A percentile compares a stretch with the other conserved stretches of the same genome.
These are phyloP conservation scores for Pythium diclinum DNA, from an alignment of 352 stramenopile species.

Conservation along the genomic window DNA sequence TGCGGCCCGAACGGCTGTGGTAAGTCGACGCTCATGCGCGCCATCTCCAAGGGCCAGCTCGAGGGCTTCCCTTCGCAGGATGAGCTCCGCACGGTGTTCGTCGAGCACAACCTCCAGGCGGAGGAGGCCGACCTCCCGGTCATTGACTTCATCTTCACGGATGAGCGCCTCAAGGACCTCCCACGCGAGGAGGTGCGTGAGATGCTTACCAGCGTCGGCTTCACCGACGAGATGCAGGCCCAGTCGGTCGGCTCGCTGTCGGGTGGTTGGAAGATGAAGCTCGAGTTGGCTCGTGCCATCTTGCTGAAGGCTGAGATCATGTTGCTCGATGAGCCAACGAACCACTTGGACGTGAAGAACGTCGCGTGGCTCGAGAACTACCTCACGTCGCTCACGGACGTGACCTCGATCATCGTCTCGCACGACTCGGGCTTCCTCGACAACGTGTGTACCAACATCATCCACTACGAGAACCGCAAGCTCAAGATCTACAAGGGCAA, in stretches of 20 bases:
- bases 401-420: constrained; percentile 94
- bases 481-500: constrained; percentile 89
- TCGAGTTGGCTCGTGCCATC: constrained; percentile 93
- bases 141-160: constrained; percentile 79
- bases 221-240: constrained; percentile 93
- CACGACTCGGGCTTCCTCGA: constrained; percentile 98
- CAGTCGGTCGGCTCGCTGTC: constrained; percentile 90
- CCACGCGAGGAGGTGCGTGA: constrained; percentile 86
- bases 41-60: constrained; percentile 95
- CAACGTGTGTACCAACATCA: constrained; percentile 97
- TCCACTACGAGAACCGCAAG: constrained; percentile 96
- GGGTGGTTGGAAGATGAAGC: constrained; percentile 96
- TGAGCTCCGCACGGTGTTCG: constrained; percentile 95
- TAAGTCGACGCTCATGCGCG: constrained; percentile 97
- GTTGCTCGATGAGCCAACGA: constrained; percentile 95
- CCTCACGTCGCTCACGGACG: constrained; percentile 80
- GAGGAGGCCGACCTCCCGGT: constrained; percentile 82
- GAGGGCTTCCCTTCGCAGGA: constrained; percentile 94
- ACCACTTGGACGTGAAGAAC: constrained; percentile 93
- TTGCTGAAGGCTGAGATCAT: constrained; percentile 96
- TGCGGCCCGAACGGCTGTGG: constrained; percentile 91
- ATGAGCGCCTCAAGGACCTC: constrained; percentile 91
- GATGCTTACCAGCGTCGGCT: constrained; percentile 91
- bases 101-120: constrained; percentile 96
- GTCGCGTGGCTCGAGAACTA: constrained; percentile 93